Percentiles rank a stretch among this genome's conserved stretches.
These are phyloP conservation scores for Peltaster fructicola DNA, from an alignment of 2,329 filamentous ascomycete genomes.

Conservation along the genomic window DNA sequence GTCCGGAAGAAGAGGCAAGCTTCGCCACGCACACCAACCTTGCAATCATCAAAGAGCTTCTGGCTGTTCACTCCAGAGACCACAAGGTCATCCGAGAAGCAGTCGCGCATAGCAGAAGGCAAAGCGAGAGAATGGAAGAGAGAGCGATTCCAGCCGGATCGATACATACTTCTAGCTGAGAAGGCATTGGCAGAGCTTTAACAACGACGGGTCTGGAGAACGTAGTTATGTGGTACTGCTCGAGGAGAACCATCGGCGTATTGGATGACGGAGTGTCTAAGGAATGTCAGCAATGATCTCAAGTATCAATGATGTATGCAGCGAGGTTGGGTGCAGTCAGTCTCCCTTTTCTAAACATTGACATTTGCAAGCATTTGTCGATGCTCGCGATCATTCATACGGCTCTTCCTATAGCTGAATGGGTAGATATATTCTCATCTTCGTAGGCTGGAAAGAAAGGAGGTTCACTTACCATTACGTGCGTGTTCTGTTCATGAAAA, in stretches of 20 bases:
- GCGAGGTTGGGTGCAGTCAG: slow-evolving; percentile 19
- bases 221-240: no score
- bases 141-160: slow-evolving; percentile 13
- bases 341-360: slow-evolving; percentile 33
- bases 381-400: slow-evolving; percentile 34
- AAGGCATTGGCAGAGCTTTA: slow-evolving; percentile 15
- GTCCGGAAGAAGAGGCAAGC: slow-evolving; percentile 6
- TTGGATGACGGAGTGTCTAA: no score
- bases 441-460: slow-evolving; percentile 9
- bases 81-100: slow-evolving; percentile 11
- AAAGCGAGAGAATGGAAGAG: slow-evolving; percentile 13
- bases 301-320: no score
- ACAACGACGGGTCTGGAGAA: no score
- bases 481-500: neutral
- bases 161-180: slow-evolving; percentile 13
- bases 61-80: slow-evolving; percentile 8
- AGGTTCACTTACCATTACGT: slow-evolving; percentile 4
- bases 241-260: no score
- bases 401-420: slow-evolving; percentile 32
- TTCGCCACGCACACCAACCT: slow-evolving; percentile 1
- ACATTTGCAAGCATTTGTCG: slow-evolving; percentile 30
- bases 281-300: no score
- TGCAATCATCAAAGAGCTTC: slow-evolving; percentile 7
- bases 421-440: slow-evolving; percentile 20
- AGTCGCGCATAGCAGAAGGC: slow-evolving; percentile 12